phyloP scores from a whole-genome alignment of 495 filamentous ascomycete genomes.

The Daldinia grandis region DNA sequence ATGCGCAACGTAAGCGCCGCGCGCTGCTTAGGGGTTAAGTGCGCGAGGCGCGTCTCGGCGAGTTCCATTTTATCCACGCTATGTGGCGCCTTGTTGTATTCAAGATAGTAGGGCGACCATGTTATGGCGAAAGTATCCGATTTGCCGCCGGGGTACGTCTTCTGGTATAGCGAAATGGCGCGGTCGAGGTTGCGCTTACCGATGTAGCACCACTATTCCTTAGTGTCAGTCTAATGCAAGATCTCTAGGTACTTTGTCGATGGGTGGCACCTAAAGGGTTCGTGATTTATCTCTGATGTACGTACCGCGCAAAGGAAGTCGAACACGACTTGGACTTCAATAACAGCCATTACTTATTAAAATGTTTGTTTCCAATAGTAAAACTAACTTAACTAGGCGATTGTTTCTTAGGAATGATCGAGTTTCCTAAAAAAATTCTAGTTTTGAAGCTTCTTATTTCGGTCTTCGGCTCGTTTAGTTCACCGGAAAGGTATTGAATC shows the following conservation, averaged over 20 bases:
- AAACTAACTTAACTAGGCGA: too few species aligned
- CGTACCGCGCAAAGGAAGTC: not conserved
- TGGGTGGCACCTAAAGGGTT: not conserved
- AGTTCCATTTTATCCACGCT: slow-evolving; percentile 59
- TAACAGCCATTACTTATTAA: not conserved
- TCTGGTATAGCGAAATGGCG: slow-evolving; percentile 72
- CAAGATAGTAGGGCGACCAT: slow-evolving; percentile 85
- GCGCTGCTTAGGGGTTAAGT: slow-evolving; percentile 8
- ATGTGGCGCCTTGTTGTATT: slow-evolving; percentile 61
- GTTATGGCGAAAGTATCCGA: slow-evolving; percentile 74
- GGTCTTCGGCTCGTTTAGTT: slow-evolving; percentile 5
- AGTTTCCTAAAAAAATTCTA: not conserved
- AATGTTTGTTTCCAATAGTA: not conserved
- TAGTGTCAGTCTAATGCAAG: slow-evolving; percentile 4
- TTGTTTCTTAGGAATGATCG: not conserved
- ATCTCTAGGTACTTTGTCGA: not conserved
- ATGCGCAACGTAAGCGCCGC: slow-evolving; percentile 66
- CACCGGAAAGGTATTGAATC: not conserved
- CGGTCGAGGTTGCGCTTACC: slow-evolving; percentile 76
- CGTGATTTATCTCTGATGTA: not conserved
- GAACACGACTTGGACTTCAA: not conserved
- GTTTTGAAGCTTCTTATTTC: not conserved
- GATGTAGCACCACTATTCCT: slow-evolving; percentile 71
- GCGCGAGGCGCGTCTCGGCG: slow-evolving; percentile 29
- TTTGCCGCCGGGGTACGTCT: slow-evolving; percentile 60